phyloP scores from a whole-genome alignment of 2,329 filamentous ascomycete species.

The Dactylellina leptospora region DNA sequence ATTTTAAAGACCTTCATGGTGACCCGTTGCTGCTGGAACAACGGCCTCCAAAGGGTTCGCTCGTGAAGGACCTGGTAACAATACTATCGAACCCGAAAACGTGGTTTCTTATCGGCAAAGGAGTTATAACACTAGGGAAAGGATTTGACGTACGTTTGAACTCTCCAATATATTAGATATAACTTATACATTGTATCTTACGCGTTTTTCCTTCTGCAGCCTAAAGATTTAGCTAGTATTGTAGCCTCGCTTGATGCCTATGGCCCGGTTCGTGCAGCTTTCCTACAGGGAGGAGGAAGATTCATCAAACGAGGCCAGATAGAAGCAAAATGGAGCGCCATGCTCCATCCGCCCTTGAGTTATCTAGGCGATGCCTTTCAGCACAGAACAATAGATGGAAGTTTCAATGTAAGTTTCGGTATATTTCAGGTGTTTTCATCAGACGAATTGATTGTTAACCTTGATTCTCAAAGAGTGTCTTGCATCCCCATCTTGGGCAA shows the following conservation, averaged over 20 bases:
- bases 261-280: slow-evolving; percentile 34
- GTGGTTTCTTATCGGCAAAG: slow-evolving; percentile 32
- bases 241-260: slow-evolving; percentile 42
- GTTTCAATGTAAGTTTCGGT: slow-evolving; percentile 36
- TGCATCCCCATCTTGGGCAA: slow-evolving; percentile 71
- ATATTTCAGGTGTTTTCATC: too few species aligned
- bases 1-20: slow-evolving; percentile 42
- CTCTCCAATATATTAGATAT: not conserved
- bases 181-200: not conserved
- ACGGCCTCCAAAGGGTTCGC: slow-evolving; percentile 25
- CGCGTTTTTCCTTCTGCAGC: not conserved
- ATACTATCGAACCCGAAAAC: slow-evolving; percentile 24
- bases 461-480: slow-evolving; percentile 64
- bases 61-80: slow-evolving; percentile 24
- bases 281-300: slow-evolving; percentile 32
- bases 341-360: slow-evolving; percentile 49
- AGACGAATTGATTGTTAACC: not conserved
- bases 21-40: slow-evolving; percentile 42
- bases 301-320: slow-evolving; percentile 34
- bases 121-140: slow-evolving; percentile 27
- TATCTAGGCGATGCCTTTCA: slow-evolving; percentile 48
- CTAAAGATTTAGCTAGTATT: slow-evolving; percentile 18
- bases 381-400: slow-evolving; percentile 39
- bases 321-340: slow-evolving; percentile 43
- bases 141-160: slow-evolving; percentile 14